Evolutionary conservation across 257 asterid species (phyloP), one percentile per base, ranked within the genome.

Genomic region (Scutellaria galericulata): DNA sequence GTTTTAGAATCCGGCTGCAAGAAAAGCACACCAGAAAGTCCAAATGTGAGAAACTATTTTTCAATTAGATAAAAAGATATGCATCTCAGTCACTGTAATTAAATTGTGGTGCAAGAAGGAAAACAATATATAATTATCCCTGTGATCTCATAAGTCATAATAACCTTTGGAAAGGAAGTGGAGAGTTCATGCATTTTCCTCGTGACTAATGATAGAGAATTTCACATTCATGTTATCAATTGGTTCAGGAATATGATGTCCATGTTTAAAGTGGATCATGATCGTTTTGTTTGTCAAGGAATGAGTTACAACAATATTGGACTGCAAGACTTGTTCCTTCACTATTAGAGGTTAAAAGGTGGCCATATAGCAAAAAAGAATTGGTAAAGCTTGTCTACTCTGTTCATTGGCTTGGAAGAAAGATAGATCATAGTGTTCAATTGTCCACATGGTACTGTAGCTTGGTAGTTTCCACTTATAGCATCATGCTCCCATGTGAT

Each of bases 1-100:
- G 90, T 89, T 84, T 85, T 83, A 72, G 80, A 78, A 83, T 94
- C 89, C 51, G 96, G 91, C 97, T 94, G 93, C 89, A 86, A 81
- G 70, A 76, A 70, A 74, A 48, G 66, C 53, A 80, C 67, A 64
- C 41, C 62, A 51, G 63, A 50, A 69, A 48, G 54, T 37, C 50
- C 48, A 73, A 8, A 11, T 48, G 42, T 39, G 48, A 44, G 14
- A 42, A 64, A 24, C 65, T 40, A 47, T 9, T 57, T 18, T 22
- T 20, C 73, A 48, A 22, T 44, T 47, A 13, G 18, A 55, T 14
- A 55, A 60, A 39, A 42, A 70, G 46, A 56, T 14, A 58, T 4
- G 9, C 69, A 9, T 57, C 53, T 22, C 18, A 4, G 12, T 37
- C 47, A 48, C 15, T 57, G 11, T 15, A 1, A 66, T 66, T 18